Evolutionary conservation across 2,329 filamentous ascomycete genomes (phyloP).

Genomic region (Blastomyces emzantsi): DNA sequence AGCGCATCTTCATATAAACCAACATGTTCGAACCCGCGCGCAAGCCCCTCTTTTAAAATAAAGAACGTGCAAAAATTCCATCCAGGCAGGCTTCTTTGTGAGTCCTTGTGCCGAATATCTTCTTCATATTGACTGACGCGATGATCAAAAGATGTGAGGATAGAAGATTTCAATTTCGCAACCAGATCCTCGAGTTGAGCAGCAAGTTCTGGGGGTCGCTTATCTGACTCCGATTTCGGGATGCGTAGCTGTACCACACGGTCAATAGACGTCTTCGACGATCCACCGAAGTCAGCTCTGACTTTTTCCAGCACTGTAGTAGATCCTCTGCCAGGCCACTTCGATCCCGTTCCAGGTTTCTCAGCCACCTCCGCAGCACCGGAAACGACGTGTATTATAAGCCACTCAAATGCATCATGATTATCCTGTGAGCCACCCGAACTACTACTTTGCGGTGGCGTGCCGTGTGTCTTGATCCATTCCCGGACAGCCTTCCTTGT

Average conservation of each 20-base stretch:
- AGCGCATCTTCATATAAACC: slow-evolving; percentile 92
- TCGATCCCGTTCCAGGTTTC: slow-evolving; percentile 54
- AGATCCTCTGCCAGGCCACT: slow-evolving; percentile 68
- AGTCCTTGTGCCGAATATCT: slow-evolving; percentile 89
- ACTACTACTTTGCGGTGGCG: slow-evolving; percentile 41
- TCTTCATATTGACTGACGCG: slow-evolving; percentile 93
- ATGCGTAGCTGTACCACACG: slow-evolving; percentile 80
- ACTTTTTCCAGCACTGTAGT: slow-evolving; percentile 84
- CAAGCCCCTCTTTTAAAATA: slow-evolving; percentile 89
- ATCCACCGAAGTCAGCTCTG: slow-evolving; percentile 77
- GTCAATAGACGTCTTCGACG: slow-evolving; percentile 63
- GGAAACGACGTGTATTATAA: slow-evolving; percentile 88
- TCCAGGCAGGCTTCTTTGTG: slow-evolving; percentile 74
- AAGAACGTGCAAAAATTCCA: slow-evolving; percentile 99
- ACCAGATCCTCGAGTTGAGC: slow-evolving; percentile 78
- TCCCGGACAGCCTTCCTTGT: slow-evolving; percentile 73
- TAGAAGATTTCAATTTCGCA: slow-evolving; percentile 74
- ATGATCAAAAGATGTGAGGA: slow-evolving; percentile 80
- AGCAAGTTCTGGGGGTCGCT: slow-evolving; percentile 68
- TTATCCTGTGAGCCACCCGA: slow-evolving; percentile 65
- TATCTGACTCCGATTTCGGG: slow-evolving; percentile 44
- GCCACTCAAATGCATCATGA: slow-evolving; percentile 93
- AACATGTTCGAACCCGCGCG: slow-evolving; percentile 89
- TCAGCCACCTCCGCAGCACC: slow-evolving; percentile 68
- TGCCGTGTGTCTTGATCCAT: slow-evolving; percentile 75